These are phyloP conservation scores for Flaveria floridana DNA, from an alignment of 140 eudicot species.

Conservation along the genomic window DNA sequence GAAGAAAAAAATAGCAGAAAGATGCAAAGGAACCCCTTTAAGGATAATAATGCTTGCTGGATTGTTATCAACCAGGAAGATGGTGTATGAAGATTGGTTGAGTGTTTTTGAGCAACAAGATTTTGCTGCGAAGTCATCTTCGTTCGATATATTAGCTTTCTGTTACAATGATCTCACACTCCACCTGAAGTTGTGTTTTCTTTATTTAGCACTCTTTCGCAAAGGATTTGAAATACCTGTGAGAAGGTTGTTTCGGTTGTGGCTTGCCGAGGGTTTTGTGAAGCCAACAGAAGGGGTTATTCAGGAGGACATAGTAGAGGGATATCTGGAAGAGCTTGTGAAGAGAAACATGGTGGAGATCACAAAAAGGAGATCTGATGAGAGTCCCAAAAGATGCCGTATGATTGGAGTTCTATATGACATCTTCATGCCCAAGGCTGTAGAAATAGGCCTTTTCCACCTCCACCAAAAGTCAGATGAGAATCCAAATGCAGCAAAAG, in stretches of 20 bases:
- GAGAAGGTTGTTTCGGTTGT: slow-evolving; percentile 53
- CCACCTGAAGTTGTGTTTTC: slow-evolving; percentile 45
- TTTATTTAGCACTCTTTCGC: slow-evolving; percentile 45
- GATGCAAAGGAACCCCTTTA: slow-evolving; percentile 39
- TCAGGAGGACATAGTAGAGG: slow-evolving; percentile 29
- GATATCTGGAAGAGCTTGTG: slow-evolving; percentile 40
- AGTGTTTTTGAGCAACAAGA: slow-evolving; percentile 27
- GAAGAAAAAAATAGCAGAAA: slow-evolving; percentile 35
- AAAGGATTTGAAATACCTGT: slow-evolving; percentile 50
- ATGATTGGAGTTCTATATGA: slow-evolving; percentile 34
- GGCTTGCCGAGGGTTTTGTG: slow-evolving; percentile 52
- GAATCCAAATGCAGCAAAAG: slow-evolving; percentile 21
- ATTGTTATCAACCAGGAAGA: slow-evolving; percentile 34
- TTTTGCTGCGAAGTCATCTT: slow-evolving; percentile 23
- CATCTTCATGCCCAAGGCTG: slow-evolving; percentile 32
- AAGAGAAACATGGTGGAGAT: slow-evolving; percentile 44
- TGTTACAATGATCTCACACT: slow-evolving; percentile 42
- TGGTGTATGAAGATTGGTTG: slow-evolving; percentile 26
- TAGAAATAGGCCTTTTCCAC: slow-evolving; percentile 39
- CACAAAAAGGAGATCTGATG: slow-evolving; percentile 32
- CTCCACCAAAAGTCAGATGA: slow-evolving; percentile 25
- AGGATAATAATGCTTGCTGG: slow-evolving; percentile 36
- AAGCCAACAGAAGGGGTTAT: slow-evolving; percentile 25
- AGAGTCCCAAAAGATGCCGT: slow-evolving; percentile 35
- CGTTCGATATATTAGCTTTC: slow-evolving; percentile 32